Conservation (phyloP, 768 basidiomycete species). For the Leccinellum albellum region DNA sequence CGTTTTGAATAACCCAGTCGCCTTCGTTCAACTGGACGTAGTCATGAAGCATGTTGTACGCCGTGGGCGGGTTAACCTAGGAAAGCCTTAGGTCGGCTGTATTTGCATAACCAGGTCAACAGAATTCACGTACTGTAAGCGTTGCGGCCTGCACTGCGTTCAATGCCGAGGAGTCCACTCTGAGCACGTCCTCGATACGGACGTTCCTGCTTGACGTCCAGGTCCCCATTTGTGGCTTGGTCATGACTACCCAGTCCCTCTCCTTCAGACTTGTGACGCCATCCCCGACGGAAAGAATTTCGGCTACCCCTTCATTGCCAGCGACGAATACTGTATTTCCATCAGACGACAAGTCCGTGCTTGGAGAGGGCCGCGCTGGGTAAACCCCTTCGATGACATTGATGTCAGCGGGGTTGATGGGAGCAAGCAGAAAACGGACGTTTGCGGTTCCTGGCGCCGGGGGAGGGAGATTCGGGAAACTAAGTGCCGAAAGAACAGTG, state of each 20-base stretch:
- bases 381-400: conserved; percentile 84
- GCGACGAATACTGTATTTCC: conserved; percentile 50
- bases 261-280: conserved; percentile 45
- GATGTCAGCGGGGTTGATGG: conserved; percentile 79
- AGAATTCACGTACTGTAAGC: conserved; percentile 50
- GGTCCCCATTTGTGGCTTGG: conserved; percentile 66
- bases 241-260: conserved; percentile 75
- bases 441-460: conserved; percentile 60
- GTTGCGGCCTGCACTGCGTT: conserved; percentile 70
- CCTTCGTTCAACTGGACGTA: conserved; percentile 61
- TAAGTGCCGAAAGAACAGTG: conserved; percentile 52
- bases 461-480: conserved; percentile 48
- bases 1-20: conserved; percentile 85
- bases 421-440: conserved; percentile 63
- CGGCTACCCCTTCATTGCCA: conserved; percentile 76
- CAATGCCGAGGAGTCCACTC: conserved; percentile 49
- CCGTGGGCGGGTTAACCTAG: conserved; percentile 81
- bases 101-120: background rate
- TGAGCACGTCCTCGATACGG: conserved; percentile 51
- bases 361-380: conserved; percentile 53
- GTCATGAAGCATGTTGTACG: conserved; percentile 75
- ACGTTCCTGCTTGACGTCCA: conserved; percentile 64
- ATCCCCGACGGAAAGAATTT: conserved; percentile 57
- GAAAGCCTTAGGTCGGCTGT: background rate
- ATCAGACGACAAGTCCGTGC: conserved; percentile 33